phyloP scores from a whole-genome alignment of 257 asterid species.

The Salvia splendens region DNA sequence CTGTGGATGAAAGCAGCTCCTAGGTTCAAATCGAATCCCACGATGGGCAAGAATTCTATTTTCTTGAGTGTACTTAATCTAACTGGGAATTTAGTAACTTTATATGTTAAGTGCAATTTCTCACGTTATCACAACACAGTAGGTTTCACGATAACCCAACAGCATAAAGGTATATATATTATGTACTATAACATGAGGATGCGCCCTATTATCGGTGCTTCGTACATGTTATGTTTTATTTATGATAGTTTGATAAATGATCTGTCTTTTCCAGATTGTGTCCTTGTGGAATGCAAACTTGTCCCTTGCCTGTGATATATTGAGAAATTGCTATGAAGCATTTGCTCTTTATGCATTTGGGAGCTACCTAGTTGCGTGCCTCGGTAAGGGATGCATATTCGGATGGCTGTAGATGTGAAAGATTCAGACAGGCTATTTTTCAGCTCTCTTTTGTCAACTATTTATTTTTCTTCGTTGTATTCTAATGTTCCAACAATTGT shows the following conservation, averaged over 20 bases:
- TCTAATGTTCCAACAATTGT: neutral
- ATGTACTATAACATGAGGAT: too few species aligned
- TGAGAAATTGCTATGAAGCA: slow-evolving; percentile 95
- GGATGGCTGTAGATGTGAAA: slow-evolving; percentile 1
- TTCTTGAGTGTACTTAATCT: too few species aligned
- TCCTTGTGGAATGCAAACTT: slow-evolving; percentile 72
- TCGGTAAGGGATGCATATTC: slow-evolving; percentile 54
- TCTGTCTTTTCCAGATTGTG: slow-evolving; percentile 54
- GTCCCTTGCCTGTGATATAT: slow-evolving; percentile 85
- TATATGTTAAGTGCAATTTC: too few species aligned
- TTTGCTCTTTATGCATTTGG: slow-evolving; percentile 94
- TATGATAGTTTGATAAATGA: neutral
- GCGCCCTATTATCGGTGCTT: slow-evolving; percentile 2
- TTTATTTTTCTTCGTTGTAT: neutral
- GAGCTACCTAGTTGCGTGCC: slow-evolving; percentile 93
- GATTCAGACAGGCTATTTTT: neutral
- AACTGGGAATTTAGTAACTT: too few species aligned
- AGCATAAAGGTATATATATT: too few species aligned
- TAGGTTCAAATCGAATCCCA: too few species aligned
- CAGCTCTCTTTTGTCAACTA: neutral
- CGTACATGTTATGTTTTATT: neutral
- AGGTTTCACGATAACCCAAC: too few species aligned
- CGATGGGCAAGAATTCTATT: too few species aligned
- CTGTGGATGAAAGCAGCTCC: too few species aligned
- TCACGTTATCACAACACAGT: too few species aligned